Conservation (phyloP, 306 rosid species). For the Sindora glabra region DNA sequence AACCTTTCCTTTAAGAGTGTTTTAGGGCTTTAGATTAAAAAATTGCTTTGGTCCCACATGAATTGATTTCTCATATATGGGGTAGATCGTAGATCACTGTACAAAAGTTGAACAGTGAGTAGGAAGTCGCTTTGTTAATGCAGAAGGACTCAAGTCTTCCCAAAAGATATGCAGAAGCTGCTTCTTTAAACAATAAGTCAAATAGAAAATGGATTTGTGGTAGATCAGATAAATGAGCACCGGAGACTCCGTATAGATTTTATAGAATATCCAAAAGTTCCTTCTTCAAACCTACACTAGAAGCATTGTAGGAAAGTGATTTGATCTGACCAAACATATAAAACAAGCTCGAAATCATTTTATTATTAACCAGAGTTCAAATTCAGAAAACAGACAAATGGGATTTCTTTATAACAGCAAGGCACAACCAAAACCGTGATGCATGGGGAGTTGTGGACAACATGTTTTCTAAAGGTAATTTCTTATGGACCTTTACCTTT, state of each 20-base stretch:
- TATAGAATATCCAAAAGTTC: background rate
- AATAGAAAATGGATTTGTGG: background rate
- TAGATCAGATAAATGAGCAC: background rate
- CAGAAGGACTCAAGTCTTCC: background rate
- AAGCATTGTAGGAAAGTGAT: background rate
- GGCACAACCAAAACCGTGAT: slow-evolving; percentile 16
- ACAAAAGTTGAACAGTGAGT: background rate
- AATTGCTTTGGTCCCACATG: background rate
- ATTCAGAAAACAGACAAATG: background rate
- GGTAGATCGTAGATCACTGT: slow-evolving; percentile 16
- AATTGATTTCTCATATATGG: slow-evolving; percentile 11
- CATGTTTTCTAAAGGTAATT: slow-evolving; percentile 28
- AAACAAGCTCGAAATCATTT: background rate
- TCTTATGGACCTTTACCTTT: slow-evolving; percentile 13
- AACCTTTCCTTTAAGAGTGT: background rate
- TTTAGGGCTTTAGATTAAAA: background rate
- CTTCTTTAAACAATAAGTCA: background rate
- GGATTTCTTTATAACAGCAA: background rate
- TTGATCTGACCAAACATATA: background rate
- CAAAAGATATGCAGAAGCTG: background rate
- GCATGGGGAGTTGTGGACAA: slow-evolving; percentile 19
- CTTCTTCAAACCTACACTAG: background rate
- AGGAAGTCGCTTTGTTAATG: background rate
- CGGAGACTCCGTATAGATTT: background rate
- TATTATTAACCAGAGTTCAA: background rate